Base-by-base conservation (phyloP, 2,329 filamentous ascomycete genomes). In the Diaporthe vexans region DNA sequence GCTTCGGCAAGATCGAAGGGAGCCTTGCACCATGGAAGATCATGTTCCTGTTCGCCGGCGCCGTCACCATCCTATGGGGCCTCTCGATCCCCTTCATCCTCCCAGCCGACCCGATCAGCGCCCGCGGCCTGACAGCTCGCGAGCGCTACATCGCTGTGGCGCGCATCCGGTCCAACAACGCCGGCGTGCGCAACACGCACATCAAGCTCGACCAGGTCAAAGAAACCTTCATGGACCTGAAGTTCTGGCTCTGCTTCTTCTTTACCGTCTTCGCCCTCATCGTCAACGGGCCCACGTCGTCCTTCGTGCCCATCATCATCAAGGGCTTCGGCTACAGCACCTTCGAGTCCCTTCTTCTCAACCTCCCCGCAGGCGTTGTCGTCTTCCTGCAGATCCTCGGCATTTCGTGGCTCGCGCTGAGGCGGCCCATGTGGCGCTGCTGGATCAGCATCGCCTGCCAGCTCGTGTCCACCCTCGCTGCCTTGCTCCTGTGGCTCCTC, bases 111-210 rank as follows among this genome's bases (percentile, higher is more conserved):
- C 87, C 92, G 26, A 80, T 86, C 0, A 88, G 88, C 0, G 88
- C 88, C 0, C 85, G 88, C 24, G 90, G 88, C 73, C 79, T 97
- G 35, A 93, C 85, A 11, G 88, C 92, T 67, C 86, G 90, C 61
- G 94, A 96, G 77, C 90, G 91, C 15, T 81, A 91, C 0, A 86
- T 94, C 57, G 93, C 92, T 0, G 85, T 95, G 29, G 94, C 94
- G 76, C 88, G 94, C 0, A 90, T 96, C 9, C 87, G 93, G 0
- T 86, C 91, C 35, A 96, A 96, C 78, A 91, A 94, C 80, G 94
- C 94, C 74, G 94, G 94, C 0, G 91, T 94, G 76, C 91, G 91
- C 77, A 88, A 93, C 76, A 94, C 92, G 82, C 93, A 93, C 76
- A 85, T 88, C 83, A 87, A 89, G 29, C 94, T 13, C 15, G 63